Evolutionary conservation across 2,329 filamentous ascomycete species (phyloP).

Genomic region (Microdochium paspali): DNA sequence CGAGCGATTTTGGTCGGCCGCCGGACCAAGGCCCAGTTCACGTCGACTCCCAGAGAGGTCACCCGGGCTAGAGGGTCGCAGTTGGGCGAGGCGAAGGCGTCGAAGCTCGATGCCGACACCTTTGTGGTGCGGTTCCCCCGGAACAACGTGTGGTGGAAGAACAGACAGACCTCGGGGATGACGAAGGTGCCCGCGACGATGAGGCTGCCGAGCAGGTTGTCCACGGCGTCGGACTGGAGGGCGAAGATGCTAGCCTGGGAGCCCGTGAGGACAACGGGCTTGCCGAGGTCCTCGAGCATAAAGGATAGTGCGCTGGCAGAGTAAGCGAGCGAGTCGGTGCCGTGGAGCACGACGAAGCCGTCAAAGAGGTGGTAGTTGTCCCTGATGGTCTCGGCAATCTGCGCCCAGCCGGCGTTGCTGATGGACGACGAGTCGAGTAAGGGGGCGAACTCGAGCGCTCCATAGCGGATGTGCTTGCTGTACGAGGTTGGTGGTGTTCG

Average conservation of each 20-base stretch:
- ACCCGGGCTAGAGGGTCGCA: constrained; percentile 72
- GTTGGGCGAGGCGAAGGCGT: constrained; percentile 86
- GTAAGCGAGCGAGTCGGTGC: constrained; percentile 83
- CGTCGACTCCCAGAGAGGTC: constrained; percentile 69
- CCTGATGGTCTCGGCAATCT: constrained; percentile 70
- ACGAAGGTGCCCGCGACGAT: constrained; percentile 88
- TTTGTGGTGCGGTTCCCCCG: constrained; percentile 84
- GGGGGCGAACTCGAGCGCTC: constrained; percentile 74
- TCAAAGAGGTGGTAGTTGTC: constrained; percentile 85
- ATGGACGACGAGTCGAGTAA: constrained; percentile 87
- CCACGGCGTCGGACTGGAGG: constrained; percentile 82
- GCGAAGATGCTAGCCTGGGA: constrained; percentile 82
- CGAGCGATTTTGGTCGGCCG: constrained; percentile 65
- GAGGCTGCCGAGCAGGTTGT: constrained; percentile 80
- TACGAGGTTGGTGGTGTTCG: constrained; percentile 76
- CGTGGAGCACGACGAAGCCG: constrained; percentile 84
- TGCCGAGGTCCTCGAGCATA: constrained; percentile 80
- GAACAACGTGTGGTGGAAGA: constrained; percentile 88
- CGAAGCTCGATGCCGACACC: constrained; percentile 75
- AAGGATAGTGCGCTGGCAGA: constrained; percentile 86
- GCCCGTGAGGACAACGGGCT: constrained; percentile 80
- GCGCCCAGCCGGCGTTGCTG: constrained; percentile 74
- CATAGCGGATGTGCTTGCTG: constrained; percentile 72
- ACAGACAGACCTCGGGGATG: constrained; percentile 86
- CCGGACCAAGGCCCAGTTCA: constrained; percentile 70